These are phyloP conservation scores for Mucor ambiguus DNA, from an alignment of 371 early-diverging fungal species.

Conservation along the genomic window DNA sequence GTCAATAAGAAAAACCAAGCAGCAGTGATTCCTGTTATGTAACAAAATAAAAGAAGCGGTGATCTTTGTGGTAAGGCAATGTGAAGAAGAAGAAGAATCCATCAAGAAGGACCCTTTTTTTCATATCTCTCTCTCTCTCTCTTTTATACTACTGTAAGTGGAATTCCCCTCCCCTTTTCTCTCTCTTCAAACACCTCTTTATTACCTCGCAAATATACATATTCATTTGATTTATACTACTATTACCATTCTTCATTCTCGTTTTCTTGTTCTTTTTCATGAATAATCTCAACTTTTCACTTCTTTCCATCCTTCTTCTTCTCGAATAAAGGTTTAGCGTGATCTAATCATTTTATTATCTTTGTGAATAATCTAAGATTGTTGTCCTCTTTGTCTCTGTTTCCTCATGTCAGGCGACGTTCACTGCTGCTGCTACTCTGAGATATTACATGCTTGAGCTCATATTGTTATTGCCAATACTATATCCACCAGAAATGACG, in stretches of 20 bases:
- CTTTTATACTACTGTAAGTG: background rate
- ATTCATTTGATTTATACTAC: constrained; percentile 1
- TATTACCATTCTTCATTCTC: background rate
- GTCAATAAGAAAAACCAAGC: constrained; percentile 19
- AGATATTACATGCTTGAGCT: background rate
- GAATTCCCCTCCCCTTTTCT: background rate
- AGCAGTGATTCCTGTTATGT: constrained; percentile 7
- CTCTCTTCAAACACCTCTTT: background rate
- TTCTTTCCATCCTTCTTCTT: constrained; percentile 6
- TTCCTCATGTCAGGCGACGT: background rate
- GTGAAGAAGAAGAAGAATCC: constrained; percentile 1
- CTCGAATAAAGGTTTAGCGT: constrained; percentile 9
- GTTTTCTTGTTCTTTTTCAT: background rate
- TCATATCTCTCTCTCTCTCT: constrained; percentile 3
- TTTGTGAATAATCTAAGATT: no score
- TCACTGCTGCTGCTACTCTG: background rate
- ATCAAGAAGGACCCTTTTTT: constrained; percentile 10
- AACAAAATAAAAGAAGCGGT: constrained; percentile 7
- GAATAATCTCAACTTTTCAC: background rate
- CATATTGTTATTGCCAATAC: background rate
- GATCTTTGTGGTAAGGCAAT: background rate
- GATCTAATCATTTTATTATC: constrained; percentile 6
- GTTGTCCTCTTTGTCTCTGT: background rate
- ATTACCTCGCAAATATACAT: constrained; percentile 5
- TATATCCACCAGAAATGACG: background rate